Evolutionary conservation across 108 stramenopile species (phyloP), one percentile per base, ranked within the genome.

Genomic region (Nitzschia sp.): DNA sequence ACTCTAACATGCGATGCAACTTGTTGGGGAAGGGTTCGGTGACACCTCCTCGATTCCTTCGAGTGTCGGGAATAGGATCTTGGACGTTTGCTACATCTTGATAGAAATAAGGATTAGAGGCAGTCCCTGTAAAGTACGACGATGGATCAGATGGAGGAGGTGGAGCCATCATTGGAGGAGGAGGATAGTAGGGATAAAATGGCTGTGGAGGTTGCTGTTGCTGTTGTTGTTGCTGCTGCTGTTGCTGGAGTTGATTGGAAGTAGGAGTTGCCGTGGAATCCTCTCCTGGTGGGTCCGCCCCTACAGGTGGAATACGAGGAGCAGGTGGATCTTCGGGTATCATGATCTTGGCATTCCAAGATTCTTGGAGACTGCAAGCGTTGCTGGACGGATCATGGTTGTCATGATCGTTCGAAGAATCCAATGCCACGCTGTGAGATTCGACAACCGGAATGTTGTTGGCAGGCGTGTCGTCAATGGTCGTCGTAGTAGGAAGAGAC

Each of bases 31-130:
- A 67, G 3, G 82, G 78, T 51, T 81, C 80, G 19, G 70, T 80
- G 41, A 86, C 83, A 10, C 86, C 86, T n/a, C 86, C 86, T 21
- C 85, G 77, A 55, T 66, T 69, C 20, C 76, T 61, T 44, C 60
- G 74, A 14, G 20, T 46, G 41, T 70, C 76, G 25, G 68, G 69
- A 17, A 53, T 38, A 39, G 76, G 76, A 54, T 77, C 76, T 8
- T 20, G 17, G 51, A 66, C 1, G 1, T 26, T 51, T 0, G 76
- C 71, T 19, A 54, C 69, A 57, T 77, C 76, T 10, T 8, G 38
- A 51, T 77, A 77, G 39, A 48, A 26, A 66, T 42, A n/a, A 14
- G 52, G 52, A 26, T 48, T 25, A 0, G 25, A 7, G 10, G 57
- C 39, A 2, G 51, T 34, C 1, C 40, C 57, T 9, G 65, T 38